These are phyloP conservation scores for Sporothrix pseudoabietina DNA, from an alignment of 2,329 filamentous ascomycete species.

Conservation along the genomic window DNA sequence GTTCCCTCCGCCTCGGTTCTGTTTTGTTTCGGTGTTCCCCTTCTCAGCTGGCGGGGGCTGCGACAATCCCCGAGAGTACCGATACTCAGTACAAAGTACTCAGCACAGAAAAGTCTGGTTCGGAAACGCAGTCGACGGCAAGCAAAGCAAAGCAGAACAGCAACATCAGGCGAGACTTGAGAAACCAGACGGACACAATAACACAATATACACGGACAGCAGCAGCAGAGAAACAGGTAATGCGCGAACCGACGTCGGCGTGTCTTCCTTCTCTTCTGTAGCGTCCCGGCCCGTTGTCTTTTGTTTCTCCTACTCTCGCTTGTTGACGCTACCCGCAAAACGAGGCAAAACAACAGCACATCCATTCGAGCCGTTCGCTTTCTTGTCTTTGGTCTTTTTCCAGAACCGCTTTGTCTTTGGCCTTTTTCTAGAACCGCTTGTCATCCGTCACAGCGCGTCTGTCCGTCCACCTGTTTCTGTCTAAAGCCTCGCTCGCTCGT, in stretches of 20 bases:
- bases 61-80: background rate
- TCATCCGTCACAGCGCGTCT: slow-evolving; percentile 15
- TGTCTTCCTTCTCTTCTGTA: slow-evolving; percentile 9
- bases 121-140: slow-evolving; percentile 25
- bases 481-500: background rate
- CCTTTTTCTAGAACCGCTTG: background rate
- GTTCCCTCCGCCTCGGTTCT: slow-evolving; percentile 10
- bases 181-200: slow-evolving; percentile 2
- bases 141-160: background rate
- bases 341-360: background rate
- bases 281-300: slow-evolving; percentile 26
- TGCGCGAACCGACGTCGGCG: slow-evolving; percentile 6
- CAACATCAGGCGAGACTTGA: background rate
- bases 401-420: background rate
- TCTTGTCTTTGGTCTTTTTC: background rate
- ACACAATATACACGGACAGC: background rate
- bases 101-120: background rate
- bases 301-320: slow-evolving; percentile 13
- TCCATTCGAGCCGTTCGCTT: background rate
- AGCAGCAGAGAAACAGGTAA: background rate
- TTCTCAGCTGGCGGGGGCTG: slow-evolving; percentile 1
- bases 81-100: background rate
- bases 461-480: background rate
- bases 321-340: slow-evolving; percentile 15
- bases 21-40: background rate